These are phyloP conservation scores for Niebla homalea DNA, from an alignment of 495 filamentous ascomycete genomes.

Conservation along the genomic window DNA sequence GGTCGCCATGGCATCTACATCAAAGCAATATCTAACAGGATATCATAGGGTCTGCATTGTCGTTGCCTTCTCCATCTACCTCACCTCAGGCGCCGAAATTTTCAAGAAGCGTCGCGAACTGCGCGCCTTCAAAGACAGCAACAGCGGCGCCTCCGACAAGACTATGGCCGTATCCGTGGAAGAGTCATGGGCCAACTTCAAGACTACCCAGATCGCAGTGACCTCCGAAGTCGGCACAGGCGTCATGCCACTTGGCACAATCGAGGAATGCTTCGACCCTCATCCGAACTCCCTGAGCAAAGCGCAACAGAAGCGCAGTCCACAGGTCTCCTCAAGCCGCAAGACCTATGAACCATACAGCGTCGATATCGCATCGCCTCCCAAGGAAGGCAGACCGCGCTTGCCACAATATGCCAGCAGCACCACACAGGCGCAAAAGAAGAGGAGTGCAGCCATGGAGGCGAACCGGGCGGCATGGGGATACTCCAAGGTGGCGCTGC, in stretches of 20 bases:
- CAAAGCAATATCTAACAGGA: background rate
- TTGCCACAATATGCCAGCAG: background rate
- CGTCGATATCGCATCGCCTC: background rate
- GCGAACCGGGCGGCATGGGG: constrained; percentile 44
- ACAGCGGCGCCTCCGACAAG: too few species aligned
- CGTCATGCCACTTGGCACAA: background rate
- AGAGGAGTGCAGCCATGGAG: constrained; percentile 19
- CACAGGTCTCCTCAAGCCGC: background rate
- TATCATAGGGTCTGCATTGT: constrained; percentile 41
- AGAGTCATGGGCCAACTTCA: constrained; percentile 2
- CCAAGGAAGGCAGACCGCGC: background rate
- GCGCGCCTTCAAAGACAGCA: constrained; percentile 18
- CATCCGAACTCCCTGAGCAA: background rate
- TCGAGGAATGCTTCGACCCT: constrained; percentile 1
- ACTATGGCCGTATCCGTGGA: background rate
- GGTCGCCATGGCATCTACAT: background rate
- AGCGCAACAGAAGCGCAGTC: background rate
- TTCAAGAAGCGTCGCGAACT: constrained; percentile 39
- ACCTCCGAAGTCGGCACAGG: background rate
- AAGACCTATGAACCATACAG: constrained; percentile 2
- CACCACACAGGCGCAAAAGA: constrained; percentile 2
- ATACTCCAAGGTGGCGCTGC: constrained; percentile 68
- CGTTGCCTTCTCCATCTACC: constrained; percentile 59
- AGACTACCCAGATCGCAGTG: constrained; percentile 1
- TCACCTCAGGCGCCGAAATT: constrained; percentile 58